These are phyloP conservation scores for Gardenia jasminoides DNA, from an alignment of 257 asterid species.

Conservation along the genomic window DNA sequence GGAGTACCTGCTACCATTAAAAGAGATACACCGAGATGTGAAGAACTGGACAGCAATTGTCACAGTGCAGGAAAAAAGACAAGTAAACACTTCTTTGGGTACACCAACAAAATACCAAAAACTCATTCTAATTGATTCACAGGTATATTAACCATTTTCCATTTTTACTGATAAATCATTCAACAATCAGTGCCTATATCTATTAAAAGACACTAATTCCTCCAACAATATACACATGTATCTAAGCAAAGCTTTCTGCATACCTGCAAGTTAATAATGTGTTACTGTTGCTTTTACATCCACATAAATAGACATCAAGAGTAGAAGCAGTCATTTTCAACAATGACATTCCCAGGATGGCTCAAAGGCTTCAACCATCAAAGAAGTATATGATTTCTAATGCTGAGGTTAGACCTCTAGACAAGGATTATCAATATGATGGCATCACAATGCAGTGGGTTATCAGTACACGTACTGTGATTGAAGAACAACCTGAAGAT, in stretches of 20 bases:
- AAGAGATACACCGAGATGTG: background rate
- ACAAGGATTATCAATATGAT: too few relatives aligned
- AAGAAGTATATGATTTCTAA: background rate
- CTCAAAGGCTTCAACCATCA: background rate
- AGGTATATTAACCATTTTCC: background rate
- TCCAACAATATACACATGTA: too few relatives aligned
- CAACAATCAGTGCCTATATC: too few relatives aligned
- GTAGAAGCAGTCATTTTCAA: too few relatives aligned
- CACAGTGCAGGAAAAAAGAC: background rate
- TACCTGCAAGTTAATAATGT: too few relatives aligned
- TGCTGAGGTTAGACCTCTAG: too few relatives aligned
- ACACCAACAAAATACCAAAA: background rate
- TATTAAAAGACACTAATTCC: too few relatives aligned
- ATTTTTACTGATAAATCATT: too few relatives aligned
- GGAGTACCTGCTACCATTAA: too few relatives aligned
- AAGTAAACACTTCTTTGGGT: background rate
- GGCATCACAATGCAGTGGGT: background rate
- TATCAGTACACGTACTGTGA: background rate
- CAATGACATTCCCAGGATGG: background rate
- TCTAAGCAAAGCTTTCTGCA: too few relatives aligned
- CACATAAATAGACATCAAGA: too few relatives aligned
- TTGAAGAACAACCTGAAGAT: background rate
- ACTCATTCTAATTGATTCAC: background rate
- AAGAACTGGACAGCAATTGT: background rate
- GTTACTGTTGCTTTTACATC: too few relatives aligned